Conservation (phyloP, 257 asterid genomes). For the Ligustrum vulgare region DNA sequence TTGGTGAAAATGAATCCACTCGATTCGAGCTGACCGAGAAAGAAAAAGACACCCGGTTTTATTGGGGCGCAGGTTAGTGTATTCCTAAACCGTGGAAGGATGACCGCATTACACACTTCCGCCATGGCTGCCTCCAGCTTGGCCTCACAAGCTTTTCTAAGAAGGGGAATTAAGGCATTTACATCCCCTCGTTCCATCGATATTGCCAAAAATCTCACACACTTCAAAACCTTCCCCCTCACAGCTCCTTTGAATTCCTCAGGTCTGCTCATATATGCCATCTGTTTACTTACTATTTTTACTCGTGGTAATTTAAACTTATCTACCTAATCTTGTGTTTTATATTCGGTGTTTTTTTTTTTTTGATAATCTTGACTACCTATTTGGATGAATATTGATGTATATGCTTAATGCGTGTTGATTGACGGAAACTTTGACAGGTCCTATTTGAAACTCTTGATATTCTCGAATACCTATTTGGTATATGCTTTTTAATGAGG, state of each 20-base stretch:
- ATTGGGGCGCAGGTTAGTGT: background rate
- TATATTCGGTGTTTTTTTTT: background rate
- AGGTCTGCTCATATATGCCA: conserved; percentile 36
- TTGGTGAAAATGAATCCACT: too few species aligned
- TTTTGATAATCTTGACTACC: background rate
- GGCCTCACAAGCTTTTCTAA: conserved; percentile 37
- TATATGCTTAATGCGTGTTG: background rate
- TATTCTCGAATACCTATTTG: background rate
- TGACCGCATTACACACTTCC: conserved; percentile 38
- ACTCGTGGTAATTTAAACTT: background rate
- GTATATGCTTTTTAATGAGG: conserved; percentile 3
- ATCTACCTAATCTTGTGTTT: background rate
- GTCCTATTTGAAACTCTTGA: conserved; percentile 2
- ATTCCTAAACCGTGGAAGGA: conserved; percentile 12
- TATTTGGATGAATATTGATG: background rate
- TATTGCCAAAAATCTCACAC: conserved; percentile 20
- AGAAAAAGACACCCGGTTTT: background rate
- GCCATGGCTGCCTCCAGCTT: conserved; percentile 48
- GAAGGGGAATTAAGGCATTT: conserved; percentile 36
- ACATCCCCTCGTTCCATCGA: conserved; percentile 21
- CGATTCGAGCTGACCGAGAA: background rate
- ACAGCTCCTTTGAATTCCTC: conserved; percentile 46
- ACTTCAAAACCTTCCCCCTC: conserved; percentile 30
- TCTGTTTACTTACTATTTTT: background rate
- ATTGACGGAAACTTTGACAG: background rate